Base-by-base conservation (phyloP, 2,329 filamentous ascomycete genomes). In the Paecilomyces niveus region DNA sequence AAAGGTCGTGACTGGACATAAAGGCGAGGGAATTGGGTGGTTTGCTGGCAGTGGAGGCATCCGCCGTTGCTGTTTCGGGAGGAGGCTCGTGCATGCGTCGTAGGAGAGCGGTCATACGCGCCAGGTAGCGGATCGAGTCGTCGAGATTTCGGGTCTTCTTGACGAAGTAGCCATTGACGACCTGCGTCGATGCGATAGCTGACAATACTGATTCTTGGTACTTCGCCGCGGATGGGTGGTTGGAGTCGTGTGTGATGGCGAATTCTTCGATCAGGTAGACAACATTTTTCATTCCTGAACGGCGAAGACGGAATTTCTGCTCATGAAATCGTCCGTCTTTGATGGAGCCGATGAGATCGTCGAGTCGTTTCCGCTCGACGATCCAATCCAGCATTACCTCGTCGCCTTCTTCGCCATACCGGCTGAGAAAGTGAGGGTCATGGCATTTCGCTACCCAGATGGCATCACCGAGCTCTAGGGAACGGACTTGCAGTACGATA, bases 301-400 rank as follows among this genome's bases (percentile, higher is more conserved):
- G 85, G 57, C 83, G 82, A 10, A 93, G 80, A 1, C 90, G 86
- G 68, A 92, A 93, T 69, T 94, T 93, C 69, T 94, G 90, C 70
- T 94, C 90, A 64, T 88, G 87, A 65, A 92, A 93, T 2, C 90
- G 85, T 1, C 89, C 89, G 62, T 93, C 90, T 71, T 89, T 91
- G 74, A 94, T 90, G 61, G 88, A 92, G 55, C 82, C 78, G n/a
- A 93, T 81, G 53, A 94, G 76, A 70, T 94, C 90, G 67, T 93
- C 89, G 0, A 92, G 81, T 8, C 90, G 81, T 70, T 94, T 94
- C 61, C 90, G 82, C 74, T 94, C 90, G 1, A 92, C 83, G 52
- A 94, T 89, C 80, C 87, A 90, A 71, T 93, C 89, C 3, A 94
- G 78, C 53, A 91, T 84, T 11, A 93, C 74, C 70, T 92, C 89